Conservation (phyloP, 176 grass and related monocot species). For the Cenchrus americanus region DNA sequence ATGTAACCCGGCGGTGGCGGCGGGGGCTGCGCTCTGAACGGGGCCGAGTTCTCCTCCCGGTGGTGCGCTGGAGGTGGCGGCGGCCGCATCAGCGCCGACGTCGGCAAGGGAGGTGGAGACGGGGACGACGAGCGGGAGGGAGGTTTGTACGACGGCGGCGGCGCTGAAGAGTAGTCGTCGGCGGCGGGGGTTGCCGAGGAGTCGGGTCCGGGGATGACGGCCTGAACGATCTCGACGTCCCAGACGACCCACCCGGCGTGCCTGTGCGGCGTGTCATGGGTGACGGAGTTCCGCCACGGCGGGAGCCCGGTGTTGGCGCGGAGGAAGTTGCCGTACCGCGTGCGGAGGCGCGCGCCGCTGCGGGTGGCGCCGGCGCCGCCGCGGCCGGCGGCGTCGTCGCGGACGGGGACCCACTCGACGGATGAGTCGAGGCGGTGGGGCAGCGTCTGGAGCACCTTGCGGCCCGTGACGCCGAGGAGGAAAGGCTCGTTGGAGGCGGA, state of each 20-base stretch:
- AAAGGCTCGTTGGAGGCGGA: slow-evolving; percentile 82
- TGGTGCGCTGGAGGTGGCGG: neutral
- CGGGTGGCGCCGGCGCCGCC: slow-evolving; percentile 38
- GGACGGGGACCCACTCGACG: slow-evolving; percentile 72
- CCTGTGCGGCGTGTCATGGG: slow-evolving; percentile 63
- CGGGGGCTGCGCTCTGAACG: slow-evolving; percentile 33
- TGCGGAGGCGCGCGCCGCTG: slow-evolving; percentile 43
- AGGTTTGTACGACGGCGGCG: neutral
- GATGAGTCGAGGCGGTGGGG: slow-evolving; percentile 75
- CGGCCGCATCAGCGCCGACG: slow-evolving; percentile 22
- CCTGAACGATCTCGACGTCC: slow-evolving; percentile 76
- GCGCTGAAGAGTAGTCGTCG: neutral
- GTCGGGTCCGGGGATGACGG: neutral
- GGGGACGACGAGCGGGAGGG: slow-evolving; percentile 5
- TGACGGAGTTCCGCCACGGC: slow-evolving; percentile 78
- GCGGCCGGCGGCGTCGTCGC: slow-evolving; percentile 42
- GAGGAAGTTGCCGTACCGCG: slow-evolving; percentile 71
- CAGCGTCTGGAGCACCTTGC: slow-evolving; percentile 75
- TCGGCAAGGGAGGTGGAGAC: slow-evolving; percentile 26
- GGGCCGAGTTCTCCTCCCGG: neutral
- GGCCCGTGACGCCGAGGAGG: slow-evolving; percentile 55
- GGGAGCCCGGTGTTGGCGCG: slow-evolving; percentile 70
- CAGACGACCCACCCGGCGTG: slow-evolving; percentile 74
- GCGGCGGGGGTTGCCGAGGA: neutral
- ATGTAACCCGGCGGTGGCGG: slow-evolving; percentile 40